Percentiles rank a stretch among this genome's conserved stretches.
Conservation (phyloP, 2,329 filamentous ascomycete genomes). For the Pseudopithomyces chartarum region DNA sequence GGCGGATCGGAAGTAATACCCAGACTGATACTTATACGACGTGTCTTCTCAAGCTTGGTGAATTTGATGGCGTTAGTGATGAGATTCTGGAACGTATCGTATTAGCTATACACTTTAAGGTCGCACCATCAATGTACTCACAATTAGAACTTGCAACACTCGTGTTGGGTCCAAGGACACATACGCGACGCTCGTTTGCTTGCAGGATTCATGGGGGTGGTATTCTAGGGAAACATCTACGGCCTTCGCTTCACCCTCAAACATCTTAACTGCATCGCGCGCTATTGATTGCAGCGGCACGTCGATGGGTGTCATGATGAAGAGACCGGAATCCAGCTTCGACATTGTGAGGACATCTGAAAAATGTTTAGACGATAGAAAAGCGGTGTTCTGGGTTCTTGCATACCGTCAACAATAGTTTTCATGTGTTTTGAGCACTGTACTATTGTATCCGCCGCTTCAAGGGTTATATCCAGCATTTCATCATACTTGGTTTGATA, state of each 20-base stretch:
- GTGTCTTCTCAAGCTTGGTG: conserved; percentile 41
- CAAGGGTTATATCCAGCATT: conserved; percentile 28
- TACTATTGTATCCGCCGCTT: conserved; percentile 49
- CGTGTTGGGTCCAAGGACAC: conserved; percentile 50
- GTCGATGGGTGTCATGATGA: conserved; percentile 48
- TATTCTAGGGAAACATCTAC: conserved; percentile 33
- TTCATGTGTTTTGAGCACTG: conserved; percentile 53
- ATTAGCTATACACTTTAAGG: neutral
- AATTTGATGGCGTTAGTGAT: conserved; percentile 54
- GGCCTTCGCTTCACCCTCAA: conserved; percentile 40
- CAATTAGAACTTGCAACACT: conserved; percentile 41
- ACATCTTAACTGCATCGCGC: conserved; percentile 43
- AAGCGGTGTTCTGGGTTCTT: neutral
- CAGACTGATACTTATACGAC: conserved; percentile 45
- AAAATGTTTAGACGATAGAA: conserved; percentile 29
- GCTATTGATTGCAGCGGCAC: conserved; percentile 42
- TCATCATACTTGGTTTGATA: neutral
- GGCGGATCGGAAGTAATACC: conserved; percentile 39
- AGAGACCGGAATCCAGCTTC: conserved; percentile 50
- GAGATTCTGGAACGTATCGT: conserved; percentile 27
- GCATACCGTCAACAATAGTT: conserved; percentile 49
- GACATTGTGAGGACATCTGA: conserved; percentile 44
- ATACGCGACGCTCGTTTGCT: conserved; percentile 43
- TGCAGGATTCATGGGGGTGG: conserved; percentile 44
- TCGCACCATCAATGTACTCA: neutral